Evolutionary conservation across 345 rosid genomes (phyloP).

Genomic region (Schrenkiella parvula): DNA sequence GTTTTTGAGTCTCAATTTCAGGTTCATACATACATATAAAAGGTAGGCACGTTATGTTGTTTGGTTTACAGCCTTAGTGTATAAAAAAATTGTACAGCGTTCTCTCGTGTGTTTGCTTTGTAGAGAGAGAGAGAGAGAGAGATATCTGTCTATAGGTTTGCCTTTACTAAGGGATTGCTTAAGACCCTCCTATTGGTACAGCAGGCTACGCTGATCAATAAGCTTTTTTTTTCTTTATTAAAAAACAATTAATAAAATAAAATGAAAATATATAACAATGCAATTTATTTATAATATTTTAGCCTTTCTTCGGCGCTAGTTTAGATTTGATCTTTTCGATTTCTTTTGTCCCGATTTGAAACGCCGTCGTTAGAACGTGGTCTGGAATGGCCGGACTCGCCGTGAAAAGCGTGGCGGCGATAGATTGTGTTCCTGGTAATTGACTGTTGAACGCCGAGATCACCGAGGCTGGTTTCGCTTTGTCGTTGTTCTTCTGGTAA

Average conservation of each 20-base stretch:
- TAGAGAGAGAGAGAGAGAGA: slow-evolving; percentile 26
- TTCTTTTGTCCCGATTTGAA: slow-evolving; percentile 62
- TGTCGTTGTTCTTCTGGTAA: slow-evolving; percentile 63
- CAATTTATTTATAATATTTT: background rate
- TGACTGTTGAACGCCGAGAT: slow-evolving; percentile 62
- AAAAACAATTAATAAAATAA: background rate
- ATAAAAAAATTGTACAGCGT: slow-evolving; percentile 19
- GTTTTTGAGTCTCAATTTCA: background rate
- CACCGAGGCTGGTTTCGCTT: slow-evolving; percentile 37
- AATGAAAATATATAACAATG: background rate
- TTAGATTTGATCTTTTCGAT: slow-evolving; percentile 46
- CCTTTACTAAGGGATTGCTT: background rate
- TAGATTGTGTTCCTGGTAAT: slow-evolving; percentile 60
- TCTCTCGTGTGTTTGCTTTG: slow-evolving; percentile 24
- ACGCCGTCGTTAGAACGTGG: slow-evolving; percentile 46
- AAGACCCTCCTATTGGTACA: background rate
- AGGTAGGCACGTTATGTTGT: slow-evolving; percentile 26
- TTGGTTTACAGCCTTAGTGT: slow-evolving; percentile 20
- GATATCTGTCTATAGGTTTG: background rate
- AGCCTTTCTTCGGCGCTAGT: slow-evolving; percentile 52
- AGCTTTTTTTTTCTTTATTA: background rate
- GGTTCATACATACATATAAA: background rate
- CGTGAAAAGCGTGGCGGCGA: slow-evolving; percentile 44
- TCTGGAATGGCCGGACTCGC: slow-evolving; percentile 52
- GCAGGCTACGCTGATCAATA: slow-evolving; percentile 16